phyloP scores from a whole-genome alignment of 345 rosid genomes.

The Linum tenue region DNA sequence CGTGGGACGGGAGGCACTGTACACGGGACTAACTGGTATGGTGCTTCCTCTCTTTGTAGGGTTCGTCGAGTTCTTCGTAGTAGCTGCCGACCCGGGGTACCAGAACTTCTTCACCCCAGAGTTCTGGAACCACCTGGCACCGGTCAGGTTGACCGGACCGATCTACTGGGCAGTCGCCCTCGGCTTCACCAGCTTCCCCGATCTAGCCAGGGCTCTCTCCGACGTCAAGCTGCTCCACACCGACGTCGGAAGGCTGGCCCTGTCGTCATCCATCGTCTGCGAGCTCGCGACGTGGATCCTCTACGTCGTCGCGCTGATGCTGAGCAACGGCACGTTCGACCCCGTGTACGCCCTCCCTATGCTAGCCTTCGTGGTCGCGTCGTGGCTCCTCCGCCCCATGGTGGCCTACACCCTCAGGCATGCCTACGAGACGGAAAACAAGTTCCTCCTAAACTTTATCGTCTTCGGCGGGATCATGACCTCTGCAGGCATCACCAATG shows the following conservation, averaged over 20 bases:
- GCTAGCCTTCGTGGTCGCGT: conserved; percentile 18
- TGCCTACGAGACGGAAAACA: conserved; percentile 21
- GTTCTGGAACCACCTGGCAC: no score
- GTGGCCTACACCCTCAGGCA: conserved; percentile 26
- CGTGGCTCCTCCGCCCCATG: conserved; percentile 34
- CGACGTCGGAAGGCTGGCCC: conserved; percentile 25
- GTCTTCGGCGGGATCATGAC: conserved; percentile 33
- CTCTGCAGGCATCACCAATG: conserved; percentile 39
- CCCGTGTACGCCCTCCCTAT: conserved; percentile 15
- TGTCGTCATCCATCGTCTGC: conserved; percentile 36
- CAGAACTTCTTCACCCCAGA: neutral
- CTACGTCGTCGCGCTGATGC: conserved; percentile 37
- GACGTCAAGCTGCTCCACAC: conserved; percentile 7
- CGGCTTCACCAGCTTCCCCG: conserved; percentile 29
- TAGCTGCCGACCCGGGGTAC: neutral
- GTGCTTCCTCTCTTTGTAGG: conserved; percentile 14
- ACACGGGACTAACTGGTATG: conserved; percentile 7
- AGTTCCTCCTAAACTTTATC: conserved; percentile 34
- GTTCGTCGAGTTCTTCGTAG: neutral
- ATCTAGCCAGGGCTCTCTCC: conserved; percentile 16
- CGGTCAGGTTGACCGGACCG: conserved; percentile 15
- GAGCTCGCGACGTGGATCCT: conserved; percentile 31
- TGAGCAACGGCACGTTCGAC: conserved; percentile 3
- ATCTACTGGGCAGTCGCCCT: conserved; percentile 44
- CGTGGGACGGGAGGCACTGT: conserved; percentile 10